Evolutionary conservation across 805 yeast species (phyloP).

Genomic region (Zygosaccharomyces lentus): DNA sequence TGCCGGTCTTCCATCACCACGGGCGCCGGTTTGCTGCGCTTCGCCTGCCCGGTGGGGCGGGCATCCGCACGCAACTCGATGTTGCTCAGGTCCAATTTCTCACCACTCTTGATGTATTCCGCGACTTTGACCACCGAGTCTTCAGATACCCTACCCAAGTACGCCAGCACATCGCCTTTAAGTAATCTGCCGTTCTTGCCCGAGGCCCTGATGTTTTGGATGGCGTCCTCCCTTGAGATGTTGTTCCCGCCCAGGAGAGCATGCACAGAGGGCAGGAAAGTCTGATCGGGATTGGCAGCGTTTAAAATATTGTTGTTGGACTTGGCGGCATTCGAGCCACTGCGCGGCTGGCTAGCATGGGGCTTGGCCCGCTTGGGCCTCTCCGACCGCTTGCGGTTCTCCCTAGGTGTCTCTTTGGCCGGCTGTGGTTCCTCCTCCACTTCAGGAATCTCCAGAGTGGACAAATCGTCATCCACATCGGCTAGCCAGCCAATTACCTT

Average conservation of each 20-base stretch:
- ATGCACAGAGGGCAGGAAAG: slow-evolving; percentile 75
- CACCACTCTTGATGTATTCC: slow-evolving; percentile 49
- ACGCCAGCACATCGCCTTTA: slow-evolving; percentile 88
- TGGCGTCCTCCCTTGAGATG: slow-evolving; percentile 67
- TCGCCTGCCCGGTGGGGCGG: slow-evolving; percentile 11
- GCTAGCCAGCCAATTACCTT: slow-evolving; percentile 83
- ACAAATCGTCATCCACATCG: slow-evolving; percentile 79
- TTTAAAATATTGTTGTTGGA: slow-evolving; percentile 13
- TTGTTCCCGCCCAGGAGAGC: slow-evolving; percentile 55
- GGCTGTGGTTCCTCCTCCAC: slow-evolving; percentile 20
- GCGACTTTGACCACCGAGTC: slow-evolving; percentile 53
- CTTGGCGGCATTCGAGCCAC: slow-evolving; percentile 1
- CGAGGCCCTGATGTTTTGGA: slow-evolving; percentile 67
- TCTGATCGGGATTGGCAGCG: slow-evolving; percentile 62
- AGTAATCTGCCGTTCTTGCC: slow-evolving; percentile 87
- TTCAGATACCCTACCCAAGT: slow-evolving; percentile 64
- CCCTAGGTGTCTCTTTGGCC: slow-evolving; percentile 19
- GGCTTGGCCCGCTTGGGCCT: slow-evolving; percentile 23
- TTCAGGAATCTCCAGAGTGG: slow-evolving; percentile 54
- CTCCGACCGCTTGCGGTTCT: slow-evolving; percentile 23
- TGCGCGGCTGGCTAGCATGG: slow-evolving; percentile 18
- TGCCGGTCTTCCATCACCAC: slow-evolving; percentile 31
- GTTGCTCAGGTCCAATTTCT: slow-evolving; percentile 68
- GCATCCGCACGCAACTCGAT: slow-evolving; percentile 41
- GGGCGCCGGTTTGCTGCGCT: slow-evolving; percentile 28